Base-by-base conservation (phyloP, 129 eudicot genomes). In the Silybum marianum region DNA sequence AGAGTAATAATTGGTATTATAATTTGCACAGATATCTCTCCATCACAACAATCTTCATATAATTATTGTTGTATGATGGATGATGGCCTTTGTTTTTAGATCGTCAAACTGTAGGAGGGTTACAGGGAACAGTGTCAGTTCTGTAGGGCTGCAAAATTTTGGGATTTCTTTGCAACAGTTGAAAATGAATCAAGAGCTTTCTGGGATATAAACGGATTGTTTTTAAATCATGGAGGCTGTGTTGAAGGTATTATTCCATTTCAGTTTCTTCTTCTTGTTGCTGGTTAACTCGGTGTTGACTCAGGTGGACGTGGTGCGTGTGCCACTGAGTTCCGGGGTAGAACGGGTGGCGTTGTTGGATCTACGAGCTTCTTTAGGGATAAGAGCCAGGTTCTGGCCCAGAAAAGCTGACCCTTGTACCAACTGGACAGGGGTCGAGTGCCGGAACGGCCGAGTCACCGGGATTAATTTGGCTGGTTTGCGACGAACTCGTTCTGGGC, bases 341-440 rank as follows among this genome's bases (percentile, higher is more conserved):
- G 98, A 93, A 74, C 86, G 83, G n/a, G 63, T 74, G 11, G 97
- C 97, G 67, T 80, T 93, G 77, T 54, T 89, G 48, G 88, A 85
- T 44, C 94, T 93, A 22, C 85, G 98, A 54, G 81, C 89, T 21
- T 89, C 98, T 0, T 83, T 93, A 21, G 94, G 94, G 19, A 82
- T 93, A 22, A 78, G 86, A 71, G 97, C 97, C 0, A 82, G 60
- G 34, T 75, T 85, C 42, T 93, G 98, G 98, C 94, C 92, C 11
- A 93, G 69, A 25, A 93, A 89, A 69, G 13, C 79, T 6, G 90
- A 93, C 58, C 97, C 97, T 0, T 93, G 98, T 44, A 28, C 62
- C 1, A 79, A 77, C 63, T 93, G 98, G 98, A 75, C 88, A 2
- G 98, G 98, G 9, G 76, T 93, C 8, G 76, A 81, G 22, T 93